phyloP scores from a whole-genome alignment of 1,139 yeast species.

The Suhomyces bokatorum region DNA sequence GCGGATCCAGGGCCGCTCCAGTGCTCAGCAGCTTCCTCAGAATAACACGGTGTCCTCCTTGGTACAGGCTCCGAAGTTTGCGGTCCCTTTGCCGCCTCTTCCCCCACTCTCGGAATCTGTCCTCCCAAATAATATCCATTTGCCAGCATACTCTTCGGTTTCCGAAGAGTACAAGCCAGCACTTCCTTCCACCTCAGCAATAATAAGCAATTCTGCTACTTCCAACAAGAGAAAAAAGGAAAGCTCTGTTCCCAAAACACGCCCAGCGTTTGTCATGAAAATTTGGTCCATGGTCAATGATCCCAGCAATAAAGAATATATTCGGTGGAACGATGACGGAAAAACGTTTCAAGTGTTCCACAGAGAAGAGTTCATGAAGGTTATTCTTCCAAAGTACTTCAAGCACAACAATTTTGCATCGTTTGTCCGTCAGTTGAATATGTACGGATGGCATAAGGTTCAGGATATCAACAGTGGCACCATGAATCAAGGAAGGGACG shows the following conservation, averaged over 20 bases:
- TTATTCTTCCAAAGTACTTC: constrained; percentile 83
- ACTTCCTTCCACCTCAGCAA: constrained; percentile 1
- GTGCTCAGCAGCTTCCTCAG: constrained; percentile 7
- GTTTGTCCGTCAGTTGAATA: constrained; percentile 85
- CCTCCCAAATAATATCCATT: constrained; percentile 27
- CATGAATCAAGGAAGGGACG: constrained; percentile 55
- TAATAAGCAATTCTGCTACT: constrained; percentile 7
- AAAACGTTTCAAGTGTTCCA: constrained; percentile 80
- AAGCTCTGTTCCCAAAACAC: constrained; percentile 35
- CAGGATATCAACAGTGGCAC: constrained; percentile 75
- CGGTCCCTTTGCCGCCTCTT: constrained; percentile 31
- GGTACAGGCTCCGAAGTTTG: constrained; percentile 12
- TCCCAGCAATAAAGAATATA: constrained; percentile 61
- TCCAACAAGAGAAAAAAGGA: constrained; percentile 34
- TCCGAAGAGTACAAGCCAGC: constrained; percentile 9
- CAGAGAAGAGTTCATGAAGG: constrained; percentile 82
- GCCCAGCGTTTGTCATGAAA: constrained; percentile 90
- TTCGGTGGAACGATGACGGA: constrained; percentile 86
- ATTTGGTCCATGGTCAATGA: constrained; percentile 96
- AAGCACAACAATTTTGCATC: constrained; percentile 84
- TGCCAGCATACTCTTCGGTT: constrained; percentile 15
- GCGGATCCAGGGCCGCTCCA: constrained; percentile 13
- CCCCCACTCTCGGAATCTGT: constrained; percentile 40
- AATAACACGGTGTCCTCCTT: constrained; percentile 8
- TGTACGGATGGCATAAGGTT: constrained; percentile 98